Evolutionary conservation across 768 basidiomycete genomes (phyloP), one percentile per base, ranked within the genome.

Genomic region (Hirschioporus abietinus): DNA sequence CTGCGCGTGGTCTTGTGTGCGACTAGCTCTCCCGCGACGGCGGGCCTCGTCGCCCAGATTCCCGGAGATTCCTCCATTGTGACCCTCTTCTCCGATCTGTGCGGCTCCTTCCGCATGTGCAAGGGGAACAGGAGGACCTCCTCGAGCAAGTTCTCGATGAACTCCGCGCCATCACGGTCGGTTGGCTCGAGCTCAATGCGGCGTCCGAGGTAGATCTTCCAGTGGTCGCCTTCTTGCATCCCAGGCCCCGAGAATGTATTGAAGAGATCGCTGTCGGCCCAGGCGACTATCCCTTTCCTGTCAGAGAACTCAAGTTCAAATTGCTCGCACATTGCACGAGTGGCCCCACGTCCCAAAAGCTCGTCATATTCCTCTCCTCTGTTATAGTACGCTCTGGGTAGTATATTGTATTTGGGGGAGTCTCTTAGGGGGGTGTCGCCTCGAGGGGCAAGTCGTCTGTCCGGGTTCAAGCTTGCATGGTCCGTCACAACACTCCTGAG

Each of bases 181-280:
- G 77, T 76, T 26, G 69, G 71, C 17, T 78, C 78, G 17, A 82
- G 73, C 30, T 69, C 30, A 34, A 82, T 68, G 10, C 76, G 65
- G 20, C 81, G 68, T 7, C 80, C 81, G 15, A 82, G 74, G 60
- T 76, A 73, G 8, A 82, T 79, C 65, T 78, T 78, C 81, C 81
- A 81, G 10, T 67, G 66, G 64, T 79, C 75, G 5, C 76, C 78
- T 30, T 70, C 18, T 20, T 72, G 66, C 74, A 82, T 79, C 7
- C 66, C 71, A 0, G 76, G 74, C 0, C 77, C 76, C 0, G 75
- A 66, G 66, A 80, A 80, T n/a, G 77, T 73, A 0, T 76, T 71
- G 58, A 73, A 78, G 3, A 80, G 63, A 0, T 68, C 68, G 1
- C 70, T 64, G 64, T 80, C 76, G 0, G 76, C 76, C 73, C 73